These are phyloP conservation scores for Colletotrichum sp. DNA, from an alignment of 2,329 filamentous ascomycete species.

Conservation along the genomic window DNA sequence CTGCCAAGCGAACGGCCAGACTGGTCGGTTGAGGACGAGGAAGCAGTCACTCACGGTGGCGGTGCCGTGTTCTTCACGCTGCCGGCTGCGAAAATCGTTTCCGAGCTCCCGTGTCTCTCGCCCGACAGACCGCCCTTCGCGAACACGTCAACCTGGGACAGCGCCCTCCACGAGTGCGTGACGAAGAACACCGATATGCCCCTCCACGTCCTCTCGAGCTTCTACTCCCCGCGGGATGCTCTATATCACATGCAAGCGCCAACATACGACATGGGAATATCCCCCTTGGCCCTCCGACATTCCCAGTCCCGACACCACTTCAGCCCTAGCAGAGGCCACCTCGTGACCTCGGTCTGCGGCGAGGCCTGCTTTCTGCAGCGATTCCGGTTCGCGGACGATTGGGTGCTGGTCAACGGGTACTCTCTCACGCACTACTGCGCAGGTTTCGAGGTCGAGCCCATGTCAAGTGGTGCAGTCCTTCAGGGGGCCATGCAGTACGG, in stretches of 20 bases:
- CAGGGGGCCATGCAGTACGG: conserved; percentile 12
- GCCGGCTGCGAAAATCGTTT: conserved; percentile 35
- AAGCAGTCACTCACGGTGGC: conserved; percentile 47
- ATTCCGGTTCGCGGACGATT: conserved; percentile 49
- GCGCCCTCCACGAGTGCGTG: conserved; percentile 46
- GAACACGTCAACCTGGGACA: conserved; percentile 42
- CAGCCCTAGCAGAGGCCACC: conserved; percentile 44
- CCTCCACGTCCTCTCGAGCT: conserved; percentile 48
- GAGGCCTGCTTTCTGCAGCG: conserved; percentile 53
- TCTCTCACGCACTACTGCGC: conserved; percentile 48
- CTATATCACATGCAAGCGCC: conserved; percentile 31
- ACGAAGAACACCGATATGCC: conserved; percentile 34
- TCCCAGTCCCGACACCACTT: conserved; percentile 42
- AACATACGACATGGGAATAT: conserved; percentile 43
- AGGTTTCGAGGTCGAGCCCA: conserved; percentile 30
- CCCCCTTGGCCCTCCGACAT: conserved; percentile 46
- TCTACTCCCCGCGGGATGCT: conserved; percentile 43
- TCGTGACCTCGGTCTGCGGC: conserved; percentile 47
- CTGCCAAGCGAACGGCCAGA: conserved; percentile 48
- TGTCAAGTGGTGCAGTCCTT: not conserved
- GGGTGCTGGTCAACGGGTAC: conserved; percentile 53
- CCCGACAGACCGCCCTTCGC: conserved; percentile 20
- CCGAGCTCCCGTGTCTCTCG: conserved; percentile 39
- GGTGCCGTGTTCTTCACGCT: conserved; percentile 48
- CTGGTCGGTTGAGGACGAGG: conserved; percentile 43